phyloP scores from a whole-genome alignment of 306 rosid species.

The Quercus mongolica region DNA sequence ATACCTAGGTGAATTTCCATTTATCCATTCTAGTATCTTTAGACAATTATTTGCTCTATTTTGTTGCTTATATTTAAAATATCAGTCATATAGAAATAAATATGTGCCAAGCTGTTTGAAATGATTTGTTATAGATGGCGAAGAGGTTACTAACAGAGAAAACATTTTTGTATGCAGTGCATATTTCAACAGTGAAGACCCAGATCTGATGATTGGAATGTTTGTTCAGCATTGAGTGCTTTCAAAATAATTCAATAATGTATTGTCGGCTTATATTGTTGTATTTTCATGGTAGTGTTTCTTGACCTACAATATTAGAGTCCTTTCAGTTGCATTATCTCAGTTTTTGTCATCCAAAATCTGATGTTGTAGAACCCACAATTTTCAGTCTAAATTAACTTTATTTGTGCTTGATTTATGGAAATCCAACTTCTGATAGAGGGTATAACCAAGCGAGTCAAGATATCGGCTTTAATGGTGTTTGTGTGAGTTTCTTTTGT shows the following conservation, averaged over 20 bases:
- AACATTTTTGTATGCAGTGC: slow-evolving; percentile 15
- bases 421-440: too few relatives aligned
- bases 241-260: background rate
- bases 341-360: too few relatives aligned
- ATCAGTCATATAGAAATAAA: slow-evolving; percentile 6
- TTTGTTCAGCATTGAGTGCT: background rate
- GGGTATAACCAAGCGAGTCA: too few relatives aligned
- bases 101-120: slow-evolving; percentile 7
- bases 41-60: background rate
- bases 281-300: too few relatives aligned
- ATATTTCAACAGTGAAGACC: slow-evolving; percentile 22
- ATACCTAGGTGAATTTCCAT: too few relatives aligned
- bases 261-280: too few relatives aligned
- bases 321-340: too few relatives aligned
- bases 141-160: slow-evolving; percentile 13
- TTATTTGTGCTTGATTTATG: too few relatives aligned
- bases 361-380: too few relatives aligned
- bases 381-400: too few relatives aligned
- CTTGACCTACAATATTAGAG: too few relatives aligned
- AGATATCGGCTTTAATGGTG: too few relatives aligned
- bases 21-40: background rate
- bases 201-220: slow-evolving; percentile 23
- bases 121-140: slow-evolving; percentile 8
- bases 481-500: background rate
- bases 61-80: background rate